Evolutionary conservation across 179 eudicot species (phyloP).

Genomic region (Gypsophila paniculata): DNA sequence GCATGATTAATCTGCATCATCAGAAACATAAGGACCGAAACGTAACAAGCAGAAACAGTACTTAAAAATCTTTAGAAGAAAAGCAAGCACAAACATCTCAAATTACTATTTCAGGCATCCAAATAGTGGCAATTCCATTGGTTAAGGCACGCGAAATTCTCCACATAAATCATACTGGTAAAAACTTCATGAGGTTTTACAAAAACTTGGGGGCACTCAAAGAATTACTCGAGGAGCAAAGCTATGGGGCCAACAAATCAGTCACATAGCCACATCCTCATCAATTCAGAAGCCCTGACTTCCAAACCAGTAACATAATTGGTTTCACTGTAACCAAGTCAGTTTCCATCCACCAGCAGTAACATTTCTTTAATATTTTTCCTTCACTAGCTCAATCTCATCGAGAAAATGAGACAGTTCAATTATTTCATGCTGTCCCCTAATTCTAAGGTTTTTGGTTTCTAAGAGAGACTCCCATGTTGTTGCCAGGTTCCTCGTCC

Average conservation of each 20-base stretch:
- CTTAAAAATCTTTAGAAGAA: no score
- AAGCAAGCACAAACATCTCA: slow-evolving; percentile 14
- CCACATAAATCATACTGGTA: not conserved
- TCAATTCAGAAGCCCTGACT: not conserved
- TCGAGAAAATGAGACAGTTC: not conserved
- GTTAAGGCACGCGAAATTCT: not conserved
- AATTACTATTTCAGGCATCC: not conserved
- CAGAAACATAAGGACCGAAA: no score
- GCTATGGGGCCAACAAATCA: not conserved
- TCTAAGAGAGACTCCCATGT: not conserved
- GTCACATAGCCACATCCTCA: not conserved
- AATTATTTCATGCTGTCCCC: not conserved
- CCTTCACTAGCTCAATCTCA: not conserved
- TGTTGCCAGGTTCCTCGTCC: not conserved
- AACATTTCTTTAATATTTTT: not conserved
- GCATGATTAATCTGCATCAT: slow-evolving; percentile 63
- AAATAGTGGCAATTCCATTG: not conserved
- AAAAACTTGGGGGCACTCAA: not conserved
- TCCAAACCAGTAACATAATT: not conserved
- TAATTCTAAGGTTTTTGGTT: not conserved
- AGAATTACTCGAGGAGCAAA: not conserved
- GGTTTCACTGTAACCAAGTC: not conserved
- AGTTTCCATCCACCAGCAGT: not conserved
- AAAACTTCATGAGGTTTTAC: not conserved
- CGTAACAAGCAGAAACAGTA: no score